phyloP scores from a whole-genome alignment of 495 filamentous ascomycete genomes.

The Hypoxylon subgilvum region DNA sequence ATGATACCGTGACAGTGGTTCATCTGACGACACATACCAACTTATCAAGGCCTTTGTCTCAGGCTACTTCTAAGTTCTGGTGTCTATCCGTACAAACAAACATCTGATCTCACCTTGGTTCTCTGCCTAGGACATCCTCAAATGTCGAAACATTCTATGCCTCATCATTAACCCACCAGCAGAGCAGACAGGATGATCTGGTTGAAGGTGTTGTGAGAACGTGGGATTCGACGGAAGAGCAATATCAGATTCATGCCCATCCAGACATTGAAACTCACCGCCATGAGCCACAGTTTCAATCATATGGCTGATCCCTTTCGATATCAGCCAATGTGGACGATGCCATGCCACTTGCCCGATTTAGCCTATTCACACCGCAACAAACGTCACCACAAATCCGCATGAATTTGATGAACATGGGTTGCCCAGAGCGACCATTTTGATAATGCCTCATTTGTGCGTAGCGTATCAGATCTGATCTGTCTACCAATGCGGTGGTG shows the following conservation, averaged over 20 bases:
- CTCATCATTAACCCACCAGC: conserved; percentile 1
- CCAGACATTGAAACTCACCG: conserved; percentile 34
- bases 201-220: conserved; percentile 4
- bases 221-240: conserved; percentile 11
- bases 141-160: background rate
- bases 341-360: conserved; percentile 33
- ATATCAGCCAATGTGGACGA: conserved; percentile 23
- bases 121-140: background rate
- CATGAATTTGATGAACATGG: conserved; percentile 29
- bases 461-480: conserved; percentile 9
- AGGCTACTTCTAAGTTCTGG: no score
- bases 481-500: conserved; percentile 12
- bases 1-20: background rate
- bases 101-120: background rate
- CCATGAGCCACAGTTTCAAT: conserved; percentile 32
- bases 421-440: conserved; percentile 23
- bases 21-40: background rate
- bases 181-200: conserved; percentile 3
- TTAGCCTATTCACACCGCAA: conserved; percentile 40
- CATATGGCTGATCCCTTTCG: conserved; percentile 30
- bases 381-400: conserved; percentile 25
- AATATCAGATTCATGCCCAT: conserved; percentile 12
- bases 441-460: conserved; percentile 17
- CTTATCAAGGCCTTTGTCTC: no score
- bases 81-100: background rate